Percentiles rank a stretch among this genome's conserved stretches.
Evolutionary conservation across 116 monocot genomes (phyloP).

Genomic region (Papilionanthe hybrid): DNA sequence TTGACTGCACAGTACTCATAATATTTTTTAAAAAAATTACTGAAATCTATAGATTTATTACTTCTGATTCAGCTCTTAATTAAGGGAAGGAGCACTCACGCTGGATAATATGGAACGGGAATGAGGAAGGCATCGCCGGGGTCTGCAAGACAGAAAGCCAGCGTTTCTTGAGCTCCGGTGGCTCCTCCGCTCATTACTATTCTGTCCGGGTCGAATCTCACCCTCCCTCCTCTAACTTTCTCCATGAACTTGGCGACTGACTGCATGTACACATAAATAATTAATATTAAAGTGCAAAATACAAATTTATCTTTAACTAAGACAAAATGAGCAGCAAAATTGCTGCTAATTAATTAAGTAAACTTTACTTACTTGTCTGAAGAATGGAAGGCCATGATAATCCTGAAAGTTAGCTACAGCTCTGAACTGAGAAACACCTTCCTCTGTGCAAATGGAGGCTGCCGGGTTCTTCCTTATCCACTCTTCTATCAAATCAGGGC

Average conservation of each 20-base stretch:
- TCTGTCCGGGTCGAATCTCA: conserved; percentile 46
- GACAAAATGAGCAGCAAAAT: conserved; percentile 13
- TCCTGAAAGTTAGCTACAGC: conserved; percentile 59
- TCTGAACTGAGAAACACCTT: conserved; percentile 38
- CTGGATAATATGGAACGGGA: conserved; percentile 63
- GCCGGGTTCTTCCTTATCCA: conserved; percentile 43
- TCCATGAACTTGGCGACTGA: conserved; percentile 57
- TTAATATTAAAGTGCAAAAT: too few species aligned
- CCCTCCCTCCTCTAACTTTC: conserved; percentile 54
- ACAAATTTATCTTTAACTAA: too few species aligned
- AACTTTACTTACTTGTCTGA: conserved; percentile 27
- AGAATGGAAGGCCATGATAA: conserved; percentile 52
- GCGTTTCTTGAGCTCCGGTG: conserved; percentile 54
- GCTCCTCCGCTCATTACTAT: conserved; percentile 71
- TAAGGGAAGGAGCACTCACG: conserved; percentile 17
- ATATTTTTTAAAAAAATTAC: too few species aligned
- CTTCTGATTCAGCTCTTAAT: too few species aligned
- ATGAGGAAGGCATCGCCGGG: conserved; percentile 70
- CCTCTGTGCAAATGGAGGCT: conserved; percentile 55
- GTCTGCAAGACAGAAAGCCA: conserved; percentile 59
- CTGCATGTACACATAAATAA: conserved; percentile 45
- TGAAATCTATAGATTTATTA: too few species aligned
- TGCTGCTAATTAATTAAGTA: conserved; percentile 9
- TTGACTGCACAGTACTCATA: not conserved
- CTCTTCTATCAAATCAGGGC: conserved; percentile 40